Base-by-base conservation (phyloP, 768 basidiomycete genomes). In the Phylloporus scabripes region DNA sequence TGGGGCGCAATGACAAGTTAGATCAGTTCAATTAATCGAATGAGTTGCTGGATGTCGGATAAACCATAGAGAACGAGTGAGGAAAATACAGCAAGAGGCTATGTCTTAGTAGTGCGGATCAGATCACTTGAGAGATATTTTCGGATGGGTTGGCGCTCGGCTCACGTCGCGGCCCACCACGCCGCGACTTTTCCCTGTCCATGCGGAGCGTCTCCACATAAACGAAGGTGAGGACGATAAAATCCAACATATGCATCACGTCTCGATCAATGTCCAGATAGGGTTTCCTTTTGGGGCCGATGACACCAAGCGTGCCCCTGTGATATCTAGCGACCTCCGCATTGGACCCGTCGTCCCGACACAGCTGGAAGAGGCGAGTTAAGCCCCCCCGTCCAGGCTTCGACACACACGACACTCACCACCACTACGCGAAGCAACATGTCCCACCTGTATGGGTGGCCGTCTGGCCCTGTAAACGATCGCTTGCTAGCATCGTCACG, bases 391-490 rank as follows among this genome's bases (percentile, higher is more conserved):
- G n/a, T 39, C 17, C 20, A 17, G 26, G 21, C 14, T 15, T 5
- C 9, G 23, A n/a, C 17, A 18, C 20, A 7, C 7, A 14, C 28
- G 12, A 18, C 3, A 33, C 56, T 8, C 24, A 60, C 58, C 37
- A 56, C 49, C 3, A 58, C 58, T 0, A 41, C 32, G 6, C 9
- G 23, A 7, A 43, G 42, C 5, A 55, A 45, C 42, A 70, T 48
- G 7, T 54, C 49, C 71, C 69, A 72, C 10, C 60, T 51, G 32
- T 69, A 70, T 34, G 63, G 55, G 18, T 42, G 53, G 7, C 63
- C 64, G 45, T 71, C 68, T 10, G 53, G 64, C 0, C 67, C 67
- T 5, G 45, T 60, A 44, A 71, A 72, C 2, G 61, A 53, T 12
- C 54, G 56, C 20, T 58, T 51, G 1, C 57, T 60, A 46, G 17